Percentiles rank a stretch among this genome's conserved stretches.
These are phyloP conservation scores for Aspergillus oerlinghausenensis DNA, from an alignment of 2,329 filamentous ascomycete genomes.

Conservation along the genomic window DNA sequence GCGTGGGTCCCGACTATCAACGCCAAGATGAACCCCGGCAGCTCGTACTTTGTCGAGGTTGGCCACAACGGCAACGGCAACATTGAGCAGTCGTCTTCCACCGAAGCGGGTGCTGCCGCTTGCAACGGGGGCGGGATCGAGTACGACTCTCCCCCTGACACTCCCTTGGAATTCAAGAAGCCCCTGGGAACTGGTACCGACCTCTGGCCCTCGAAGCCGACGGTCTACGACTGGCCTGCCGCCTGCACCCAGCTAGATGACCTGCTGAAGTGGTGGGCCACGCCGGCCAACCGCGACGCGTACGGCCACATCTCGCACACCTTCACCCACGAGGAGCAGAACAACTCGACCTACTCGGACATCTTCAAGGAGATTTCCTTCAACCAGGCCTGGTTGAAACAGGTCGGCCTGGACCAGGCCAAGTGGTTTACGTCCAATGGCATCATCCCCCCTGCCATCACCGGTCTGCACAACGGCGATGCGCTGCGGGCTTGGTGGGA, in stretches of 20 bases:
- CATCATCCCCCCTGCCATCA: constrained; percentile 60
- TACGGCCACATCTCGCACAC: constrained; percentile 61
- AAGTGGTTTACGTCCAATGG: constrained; percentile 49
- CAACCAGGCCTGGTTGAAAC: constrained; percentile 56
- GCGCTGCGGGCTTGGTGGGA: constrained; percentile 56
- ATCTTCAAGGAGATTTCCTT: constrained; percentile 55
- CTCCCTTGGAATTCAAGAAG: constrained; percentile 47
- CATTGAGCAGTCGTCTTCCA: constrained; percentile 36
- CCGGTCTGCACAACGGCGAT: constrained; percentile 61
- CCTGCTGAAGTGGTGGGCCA: constrained; percentile 53
- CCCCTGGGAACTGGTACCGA: constrained; percentile 48
- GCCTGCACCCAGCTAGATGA: constrained; percentile 48
- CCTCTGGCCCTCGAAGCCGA: constrained; percentile 45
- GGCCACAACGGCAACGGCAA: constrained; percentile 56
- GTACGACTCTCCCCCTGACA: constrained; percentile 43
- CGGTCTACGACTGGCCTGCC: constrained; percentile 46
- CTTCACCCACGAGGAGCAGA: constrained; percentile 56
- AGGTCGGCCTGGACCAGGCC: constrained; percentile 47
- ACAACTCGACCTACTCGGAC: constrained; percentile 58
- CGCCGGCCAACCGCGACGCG: constrained; percentile 46
- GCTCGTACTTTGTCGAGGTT: constrained; percentile 50
- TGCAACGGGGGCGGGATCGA: constrained; percentile 42
- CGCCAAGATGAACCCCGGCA: constrained; percentile 48
- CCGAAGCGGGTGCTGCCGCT: constrained; percentile 13
- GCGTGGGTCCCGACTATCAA: constrained; percentile 40